Evolutionary conservation across 176 grass and related monocot species (phyloP).

Genomic region (Oryza australiensis): DNA sequence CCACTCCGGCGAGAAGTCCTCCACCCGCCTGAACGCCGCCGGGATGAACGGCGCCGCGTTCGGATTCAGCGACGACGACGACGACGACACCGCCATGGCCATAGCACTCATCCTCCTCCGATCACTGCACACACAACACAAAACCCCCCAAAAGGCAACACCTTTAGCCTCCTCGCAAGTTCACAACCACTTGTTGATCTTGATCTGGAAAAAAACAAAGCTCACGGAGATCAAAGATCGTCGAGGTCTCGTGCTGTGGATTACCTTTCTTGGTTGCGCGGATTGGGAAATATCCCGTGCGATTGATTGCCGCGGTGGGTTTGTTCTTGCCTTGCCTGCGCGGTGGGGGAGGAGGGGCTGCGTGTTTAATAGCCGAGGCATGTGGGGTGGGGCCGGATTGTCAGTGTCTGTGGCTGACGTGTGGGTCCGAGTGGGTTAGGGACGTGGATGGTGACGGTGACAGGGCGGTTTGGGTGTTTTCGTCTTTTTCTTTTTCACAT

Average conservation of each 20-base stretch:
- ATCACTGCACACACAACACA: too few species aligned
- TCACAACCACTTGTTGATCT: too few species aligned
- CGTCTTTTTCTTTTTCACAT: not conserved
- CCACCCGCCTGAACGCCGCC: constrained; percentile 72
- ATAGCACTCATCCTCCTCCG: constrained; percentile 29
- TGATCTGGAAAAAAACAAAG: too few species aligned
- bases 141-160: too few species aligned
- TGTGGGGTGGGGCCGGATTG: not conserved
- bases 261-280: not conserved
- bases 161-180: too few species aligned
- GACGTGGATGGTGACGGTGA: constrained; percentile 29
- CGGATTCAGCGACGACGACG: constrained; percentile 87
- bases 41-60: constrained; percentile 93
- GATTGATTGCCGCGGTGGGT: not conserved
- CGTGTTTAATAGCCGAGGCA: constrained; percentile 37
- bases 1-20: constrained; percentile 96
- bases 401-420: too few species aligned
- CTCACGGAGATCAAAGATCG: not conserved
- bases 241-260: not conserved
- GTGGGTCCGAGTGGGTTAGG: not conserved
- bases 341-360: not conserved
- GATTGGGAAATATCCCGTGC: not conserved
- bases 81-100: constrained; percentile 31
- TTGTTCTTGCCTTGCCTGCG: constrained; percentile 4
- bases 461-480: constrained; percentile 1